Evolutionary conservation across 1,284 basidiomycete genomes (phyloP).

Genomic region (Malassezia equina): DNA sequence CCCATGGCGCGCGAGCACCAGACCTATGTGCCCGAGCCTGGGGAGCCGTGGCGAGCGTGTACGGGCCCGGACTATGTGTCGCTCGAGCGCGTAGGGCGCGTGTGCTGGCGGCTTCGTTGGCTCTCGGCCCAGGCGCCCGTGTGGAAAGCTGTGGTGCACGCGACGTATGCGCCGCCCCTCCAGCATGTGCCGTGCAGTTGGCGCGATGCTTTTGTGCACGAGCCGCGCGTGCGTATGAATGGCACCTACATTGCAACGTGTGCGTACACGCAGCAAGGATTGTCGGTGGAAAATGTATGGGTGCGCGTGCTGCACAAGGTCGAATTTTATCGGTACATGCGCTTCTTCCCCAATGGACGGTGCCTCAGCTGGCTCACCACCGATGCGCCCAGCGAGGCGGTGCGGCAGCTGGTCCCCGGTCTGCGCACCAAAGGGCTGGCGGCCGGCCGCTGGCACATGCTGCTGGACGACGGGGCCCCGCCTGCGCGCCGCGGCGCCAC

Average conservation of each 20-base stretch:
- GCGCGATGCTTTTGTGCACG: slow-evolving; percentile 38
- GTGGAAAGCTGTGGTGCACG: slow-evolving; percentile 33
- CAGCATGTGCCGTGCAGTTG: slow-evolving; percentile 27
- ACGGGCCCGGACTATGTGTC: slow-evolving; percentile 39
- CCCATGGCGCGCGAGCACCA: slow-evolving; percentile 2
- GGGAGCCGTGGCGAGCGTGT: slow-evolving; percentile 27
- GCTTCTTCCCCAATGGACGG: slow-evolving; percentile 76
- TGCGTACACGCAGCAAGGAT: slow-evolving; percentile 38
- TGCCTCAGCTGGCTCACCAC: slow-evolving; percentile 77
- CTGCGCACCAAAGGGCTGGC: slow-evolving; percentile 62
- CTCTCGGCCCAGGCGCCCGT: slow-evolving; percentile 29
- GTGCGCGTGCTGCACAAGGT: slow-evolving; percentile 43
- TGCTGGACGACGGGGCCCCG: slow-evolving; percentile 12
- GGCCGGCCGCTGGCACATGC: slow-evolving; percentile 51
- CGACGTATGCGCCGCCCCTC: slow-evolving; percentile 28
- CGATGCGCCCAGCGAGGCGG: slow-evolving; percentile 66
- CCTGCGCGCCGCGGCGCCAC: slow-evolving; percentile 20
- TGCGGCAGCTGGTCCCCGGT: slow-evolving; percentile 64
- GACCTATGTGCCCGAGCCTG: slow-evolving; percentile 5
- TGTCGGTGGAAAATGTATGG: slow-evolving; percentile 39
- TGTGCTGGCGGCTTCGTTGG: slow-evolving; percentile 39
- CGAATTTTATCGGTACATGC: slow-evolving; percentile 65
- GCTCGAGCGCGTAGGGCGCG: slow-evolving; percentile 33
- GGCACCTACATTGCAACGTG: slow-evolving; percentile 44
- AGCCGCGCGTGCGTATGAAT: slow-evolving; percentile 41